Evolutionary conservation across 179 eudicot species (phyloP).

Genomic region (Beta corolliflora): DNA sequence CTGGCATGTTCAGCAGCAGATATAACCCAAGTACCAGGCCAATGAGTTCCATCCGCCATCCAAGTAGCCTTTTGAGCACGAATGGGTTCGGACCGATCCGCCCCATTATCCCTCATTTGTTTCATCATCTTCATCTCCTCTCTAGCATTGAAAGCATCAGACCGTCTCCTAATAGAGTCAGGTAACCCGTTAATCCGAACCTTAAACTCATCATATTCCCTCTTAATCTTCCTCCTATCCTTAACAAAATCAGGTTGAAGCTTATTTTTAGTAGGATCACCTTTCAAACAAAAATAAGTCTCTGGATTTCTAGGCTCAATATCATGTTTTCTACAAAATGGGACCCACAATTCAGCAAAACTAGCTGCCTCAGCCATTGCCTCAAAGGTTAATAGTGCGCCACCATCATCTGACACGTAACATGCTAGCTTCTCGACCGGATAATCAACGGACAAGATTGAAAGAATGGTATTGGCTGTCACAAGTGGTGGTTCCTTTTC

Average conservation of each 20-base stretch:
- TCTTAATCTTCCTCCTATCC: conserved; percentile 78
- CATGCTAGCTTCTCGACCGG: conserved; percentile 89
- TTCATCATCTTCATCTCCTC: conserved; percentile 80
- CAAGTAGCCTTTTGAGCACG: conserved; percentile 76
- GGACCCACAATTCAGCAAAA: conserved; percentile 92
- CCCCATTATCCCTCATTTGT: conserved; percentile 56
- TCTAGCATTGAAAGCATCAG: conserved; percentile 84
- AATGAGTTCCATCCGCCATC: conserved; percentile 98
- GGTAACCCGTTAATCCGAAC: conserved; percentile 86
- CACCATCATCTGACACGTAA: conserved; percentile 90
- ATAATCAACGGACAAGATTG: conserved; percentile 77
- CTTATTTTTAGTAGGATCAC: conserved; percentile 87
- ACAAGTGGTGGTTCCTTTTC: conserved; percentile 88
- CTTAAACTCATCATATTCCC: conserved; percentile 93
- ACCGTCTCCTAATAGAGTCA: conserved; percentile 76
- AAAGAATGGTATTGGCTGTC: conserved; percentile 90
- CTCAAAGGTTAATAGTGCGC: conserved; percentile 78
- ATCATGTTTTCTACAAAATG: conserved; percentile 83
- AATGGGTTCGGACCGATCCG: conserved; percentile 55
- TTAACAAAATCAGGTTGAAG: conserved; percentile 74
- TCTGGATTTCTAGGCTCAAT: conserved; percentile 94
- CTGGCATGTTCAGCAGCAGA: conserved; percentile 59
- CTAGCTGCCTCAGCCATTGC: conserved; percentile 97
- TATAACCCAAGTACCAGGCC: conserved; percentile 89
- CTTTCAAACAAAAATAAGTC: conserved; percentile 61